Evolutionary conservation across 169 alveolate genomes (phyloP).

Genomic region (Cryptosporidium bovis): DNA sequence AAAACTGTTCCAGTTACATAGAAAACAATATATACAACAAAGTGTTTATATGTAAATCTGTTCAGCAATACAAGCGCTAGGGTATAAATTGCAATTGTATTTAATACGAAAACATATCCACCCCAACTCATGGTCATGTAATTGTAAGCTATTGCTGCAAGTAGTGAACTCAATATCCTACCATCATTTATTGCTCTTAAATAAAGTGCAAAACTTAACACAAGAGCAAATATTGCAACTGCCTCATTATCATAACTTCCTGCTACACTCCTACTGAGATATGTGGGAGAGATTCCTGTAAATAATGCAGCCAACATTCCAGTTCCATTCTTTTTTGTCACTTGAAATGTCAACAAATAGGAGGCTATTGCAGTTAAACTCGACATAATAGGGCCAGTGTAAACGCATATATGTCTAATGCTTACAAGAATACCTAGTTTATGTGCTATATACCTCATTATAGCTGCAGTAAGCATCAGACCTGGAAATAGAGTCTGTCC

Average conservation of each 20-base stretch:
- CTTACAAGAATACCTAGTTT: conserved; percentile 87
- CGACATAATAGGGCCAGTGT: conserved; percentile 96
- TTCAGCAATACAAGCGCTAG: conserved; percentile 90
- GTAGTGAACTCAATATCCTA: conserved; percentile 84
- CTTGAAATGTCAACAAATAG: conserved; percentile 87
- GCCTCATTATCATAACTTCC: conserved; percentile 99
- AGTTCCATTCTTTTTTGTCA: conserved; percentile 92
- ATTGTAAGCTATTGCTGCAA: conserved; percentile 83
- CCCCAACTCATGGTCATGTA: conserved; percentile 99
- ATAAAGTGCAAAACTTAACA: conserved; percentile 93
- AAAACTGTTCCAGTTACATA: conserved; percentile 92
- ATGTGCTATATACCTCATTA: conserved; percentile 80
- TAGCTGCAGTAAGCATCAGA: conserved; percentile 93
- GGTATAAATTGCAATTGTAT: conserved; percentile 94
- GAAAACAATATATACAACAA: conserved; percentile 91
- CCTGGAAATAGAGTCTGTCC: conserved; percentile 99
- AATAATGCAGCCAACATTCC: conserved; percentile 96
- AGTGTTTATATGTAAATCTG: conserved; percentile 87
- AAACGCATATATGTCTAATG: conserved; percentile 94
- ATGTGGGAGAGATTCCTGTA: conserved; percentile 96
- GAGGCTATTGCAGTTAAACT: conserved; percentile 93
- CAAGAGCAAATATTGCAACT: conserved; percentile 95
- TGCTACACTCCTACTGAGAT: conserved; percentile 94
- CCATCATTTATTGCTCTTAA: conserved; percentile 93
- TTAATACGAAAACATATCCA: conserved; percentile 96